A percentile compares a stretch with the other conserved stretches of the same genome.
Conservation (phyloP, 2,329 filamentous ascomycete species). For the Fusarium sp. region DNA sequence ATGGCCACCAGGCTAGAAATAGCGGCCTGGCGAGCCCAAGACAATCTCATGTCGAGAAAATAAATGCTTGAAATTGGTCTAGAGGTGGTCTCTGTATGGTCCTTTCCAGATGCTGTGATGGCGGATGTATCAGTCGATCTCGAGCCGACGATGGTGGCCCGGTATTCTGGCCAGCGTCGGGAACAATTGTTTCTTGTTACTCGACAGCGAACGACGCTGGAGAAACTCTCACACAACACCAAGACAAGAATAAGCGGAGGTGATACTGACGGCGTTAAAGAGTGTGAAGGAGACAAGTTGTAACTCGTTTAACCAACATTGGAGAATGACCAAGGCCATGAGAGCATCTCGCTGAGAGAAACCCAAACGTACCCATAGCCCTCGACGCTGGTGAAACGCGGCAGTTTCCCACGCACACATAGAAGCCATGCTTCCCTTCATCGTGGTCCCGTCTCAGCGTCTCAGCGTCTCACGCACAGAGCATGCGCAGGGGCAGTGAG, state of each 20-base stretch:
- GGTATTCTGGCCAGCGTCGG: constrained; percentile 12
- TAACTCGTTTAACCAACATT: constrained; percentile 25
- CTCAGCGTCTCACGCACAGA: constrained; percentile 24
- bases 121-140: background rate
- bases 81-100: background rate
- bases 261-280: constrained; percentile 29
- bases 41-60: constrained; percentile 43
- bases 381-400: constrained; percentile 28
- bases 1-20: constrained; percentile 45
- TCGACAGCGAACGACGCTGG: constrained; percentile 19
- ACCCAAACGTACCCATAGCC: constrained; percentile 6
- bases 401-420: no score
- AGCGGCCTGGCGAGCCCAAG: constrained; percentile 40
- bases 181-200: constrained; percentile 10
- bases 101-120: background rate
- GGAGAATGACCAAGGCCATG: constrained; percentile 23
- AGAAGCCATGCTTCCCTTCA: background rate
- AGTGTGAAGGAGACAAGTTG: constrained; percentile 21
- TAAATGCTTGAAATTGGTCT: background rate
- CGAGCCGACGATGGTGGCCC: constrained; percentile 22
- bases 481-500: constrained; percentile 8
- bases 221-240: constrained; percentile 20
- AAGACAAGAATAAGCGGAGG: constrained; percentile 23
- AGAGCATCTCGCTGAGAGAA: constrained; percentile 10
- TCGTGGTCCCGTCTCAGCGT: background rate